Conservation (phyloP, 1,284 basidiomycete genomes). For the Polyporus tsugae region DNA sequence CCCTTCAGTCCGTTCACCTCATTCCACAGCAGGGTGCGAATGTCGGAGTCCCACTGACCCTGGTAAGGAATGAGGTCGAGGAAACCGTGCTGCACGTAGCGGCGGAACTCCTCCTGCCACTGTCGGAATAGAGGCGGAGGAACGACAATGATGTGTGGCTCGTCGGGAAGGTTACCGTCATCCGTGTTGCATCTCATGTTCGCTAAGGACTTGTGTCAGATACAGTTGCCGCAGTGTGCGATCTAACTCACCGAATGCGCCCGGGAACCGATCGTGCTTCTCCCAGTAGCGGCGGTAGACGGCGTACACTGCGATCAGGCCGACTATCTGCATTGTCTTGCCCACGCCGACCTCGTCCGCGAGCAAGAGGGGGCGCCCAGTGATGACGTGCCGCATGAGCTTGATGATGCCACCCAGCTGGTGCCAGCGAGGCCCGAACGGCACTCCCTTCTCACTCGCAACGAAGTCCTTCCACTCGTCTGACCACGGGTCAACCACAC, state of each 20-base stretch:
- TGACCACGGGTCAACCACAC: background rate
- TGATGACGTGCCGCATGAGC: constrained; percentile 17
- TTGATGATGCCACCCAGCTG: constrained; percentile 21
- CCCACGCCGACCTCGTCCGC: constrained; percentile 28
- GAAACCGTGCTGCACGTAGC: background rate
- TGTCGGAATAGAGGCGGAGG: background rate
- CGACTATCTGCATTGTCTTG: constrained; percentile 24
- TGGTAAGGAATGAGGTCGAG: background rate
- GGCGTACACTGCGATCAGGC: constrained; percentile 5
- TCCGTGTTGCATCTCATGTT: too few relatives aligned
- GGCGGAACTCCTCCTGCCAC: background rate
- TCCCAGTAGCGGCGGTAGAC: background rate
- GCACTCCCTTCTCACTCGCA: background rate
- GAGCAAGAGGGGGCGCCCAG: background rate
- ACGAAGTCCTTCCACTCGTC: background rate
- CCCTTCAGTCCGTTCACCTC: background rate
- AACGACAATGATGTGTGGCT: background rate
- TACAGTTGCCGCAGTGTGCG: too few relatives aligned
- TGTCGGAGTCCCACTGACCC: background rate
- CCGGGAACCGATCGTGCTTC: background rate
- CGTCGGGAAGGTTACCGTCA: too few relatives aligned
- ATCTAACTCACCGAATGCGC: background rate
- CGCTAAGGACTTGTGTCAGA: too few relatives aligned
- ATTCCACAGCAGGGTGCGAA: background rate
- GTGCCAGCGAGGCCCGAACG: constrained; percentile 12